These are phyloP conservation scores for Huntiella bhutanensis DNA, from an alignment of 2,329 filamentous ascomycete species.

Conservation along the genomic window DNA sequence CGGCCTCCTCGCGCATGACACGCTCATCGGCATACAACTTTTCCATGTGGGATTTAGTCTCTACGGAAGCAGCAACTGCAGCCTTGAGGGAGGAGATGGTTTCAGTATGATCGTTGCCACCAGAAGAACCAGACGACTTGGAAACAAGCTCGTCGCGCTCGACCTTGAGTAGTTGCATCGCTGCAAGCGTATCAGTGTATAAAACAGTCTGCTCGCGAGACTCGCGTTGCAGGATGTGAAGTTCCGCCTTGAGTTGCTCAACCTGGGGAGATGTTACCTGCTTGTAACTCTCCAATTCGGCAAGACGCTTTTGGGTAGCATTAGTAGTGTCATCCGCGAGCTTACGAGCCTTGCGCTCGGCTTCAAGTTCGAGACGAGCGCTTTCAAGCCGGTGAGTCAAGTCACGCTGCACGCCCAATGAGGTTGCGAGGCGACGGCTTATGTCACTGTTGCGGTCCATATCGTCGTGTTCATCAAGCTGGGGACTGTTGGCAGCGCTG, in stretches of 20 bases:
- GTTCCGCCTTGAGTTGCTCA: slow-evolving; percentile 66
- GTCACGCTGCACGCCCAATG: slow-evolving; percentile 60
- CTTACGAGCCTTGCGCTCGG: slow-evolving; percentile 63
- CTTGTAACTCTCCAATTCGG: slow-evolving; percentile 66
- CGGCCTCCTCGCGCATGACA: slow-evolving; percentile 50
- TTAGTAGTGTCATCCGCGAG: slow-evolving; percentile 76
- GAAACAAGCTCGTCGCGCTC: slow-evolving; percentile 63
- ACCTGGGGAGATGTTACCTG: slow-evolving; percentile 71
- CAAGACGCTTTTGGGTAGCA: slow-evolving; percentile 64
- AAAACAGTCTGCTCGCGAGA: slow-evolving; percentile 66
- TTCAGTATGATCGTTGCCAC: slow-evolving; percentile 47
- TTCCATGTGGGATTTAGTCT: slow-evolving; percentile 60
- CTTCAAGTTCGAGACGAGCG: slow-evolving; percentile 50
- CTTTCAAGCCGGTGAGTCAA: slow-evolving; percentile 60
- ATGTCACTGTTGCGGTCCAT: slow-evolving; percentile 50
- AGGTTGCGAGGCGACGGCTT: slow-evolving; percentile 62
- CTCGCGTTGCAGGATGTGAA: slow-evolving; percentile 61
- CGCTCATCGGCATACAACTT: slow-evolving; percentile 71
- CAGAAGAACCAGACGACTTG: slow-evolving; percentile 49
- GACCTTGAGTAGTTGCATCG: slow-evolving; percentile 57
- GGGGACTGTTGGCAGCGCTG: slow-evolving; percentile 41
- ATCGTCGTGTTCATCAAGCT: slow-evolving; percentile 41
- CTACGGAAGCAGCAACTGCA: slow-evolving; percentile 60
- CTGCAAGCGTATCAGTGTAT: slow-evolving; percentile 55
- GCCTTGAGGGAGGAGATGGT: slow-evolving; percentile 58